These are phyloP conservation scores for Peronospora farinosa DNA, from an alignment of 352 stramenopile genomes.

Conservation along the genomic window DNA sequence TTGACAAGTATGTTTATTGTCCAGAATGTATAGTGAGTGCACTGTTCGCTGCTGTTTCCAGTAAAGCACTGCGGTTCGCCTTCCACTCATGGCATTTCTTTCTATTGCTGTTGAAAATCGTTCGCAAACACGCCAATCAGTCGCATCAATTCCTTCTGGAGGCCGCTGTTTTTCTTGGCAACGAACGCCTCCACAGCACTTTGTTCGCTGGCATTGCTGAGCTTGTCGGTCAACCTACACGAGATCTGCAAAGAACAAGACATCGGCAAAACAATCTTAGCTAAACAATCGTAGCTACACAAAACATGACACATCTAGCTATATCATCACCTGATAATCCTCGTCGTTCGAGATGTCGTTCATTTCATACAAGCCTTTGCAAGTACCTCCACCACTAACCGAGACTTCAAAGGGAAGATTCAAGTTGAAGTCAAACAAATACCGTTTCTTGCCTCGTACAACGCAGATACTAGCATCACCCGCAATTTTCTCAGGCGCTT, in stretches of 20 bases:
- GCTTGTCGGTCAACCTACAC: slow-evolving; percentile 48
- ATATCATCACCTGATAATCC: slow-evolving; percentile 67
- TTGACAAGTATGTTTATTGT: slow-evolving; percentile 12
- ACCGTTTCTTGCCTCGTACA: slow-evolving; percentile 84
- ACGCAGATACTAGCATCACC: slow-evolving; percentile 86
- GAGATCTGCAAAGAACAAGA: slow-evolving; percentile 42
- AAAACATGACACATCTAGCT: slow-evolving; percentile 2
- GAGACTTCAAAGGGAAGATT: slow-evolving; percentile 65
- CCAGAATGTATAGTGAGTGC: slow-evolving; percentile 12
- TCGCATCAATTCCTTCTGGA: slow-evolving; percentile 64
- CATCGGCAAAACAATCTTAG: neutral
- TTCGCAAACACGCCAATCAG: slow-evolving; percentile 49
- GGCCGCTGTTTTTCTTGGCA: slow-evolving; percentile 31
- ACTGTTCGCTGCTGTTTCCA: slow-evolving; percentile 4
- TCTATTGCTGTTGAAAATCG: slow-evolving; percentile 70
- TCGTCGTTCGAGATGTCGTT: slow-evolving; percentile 85
- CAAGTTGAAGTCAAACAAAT: slow-evolving; percentile 84
- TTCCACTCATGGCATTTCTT: slow-evolving; percentile 11
- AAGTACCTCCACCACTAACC: slow-evolving; percentile 37
- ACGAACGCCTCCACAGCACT: slow-evolving; percentile 50
- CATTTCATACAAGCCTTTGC: slow-evolving; percentile 66
- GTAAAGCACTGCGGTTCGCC: slow-evolving; percentile 7
- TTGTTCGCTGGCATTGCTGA: slow-evolving; percentile 34
- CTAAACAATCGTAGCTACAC: too few species aligned
- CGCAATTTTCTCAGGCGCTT: slow-evolving; percentile 59